Evolutionary conservation across 2,329 filamentous ascomycete species (phyloP).

Genomic region (Lizonia empirigonia): DNA sequence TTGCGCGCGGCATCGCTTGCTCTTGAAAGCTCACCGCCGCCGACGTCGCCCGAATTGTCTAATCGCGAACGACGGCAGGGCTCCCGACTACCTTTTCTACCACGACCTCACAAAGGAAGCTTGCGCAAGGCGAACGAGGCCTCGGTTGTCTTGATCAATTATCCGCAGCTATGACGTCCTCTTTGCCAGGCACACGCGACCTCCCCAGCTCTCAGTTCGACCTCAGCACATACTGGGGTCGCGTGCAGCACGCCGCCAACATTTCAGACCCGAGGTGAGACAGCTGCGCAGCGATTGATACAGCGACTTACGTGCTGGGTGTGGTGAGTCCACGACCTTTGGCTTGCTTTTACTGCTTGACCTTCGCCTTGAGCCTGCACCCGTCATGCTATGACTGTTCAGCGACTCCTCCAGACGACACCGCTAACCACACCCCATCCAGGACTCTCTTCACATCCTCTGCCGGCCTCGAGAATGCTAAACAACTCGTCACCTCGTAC

Average conservation of each 20-base stretch:
- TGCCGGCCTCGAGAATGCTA: constrained; percentile 82
- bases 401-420: neutral
- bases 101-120: neutral
- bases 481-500: constrained; percentile 79
- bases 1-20: constrained; percentile 1
- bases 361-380: neutral
- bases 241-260: constrained; percentile 85
- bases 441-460: constrained; percentile 86
- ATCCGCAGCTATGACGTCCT: constrained; percentile 61
- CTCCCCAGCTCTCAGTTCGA: constrained; percentile 92
- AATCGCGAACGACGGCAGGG: neutral
- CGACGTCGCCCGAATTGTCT: constrained; percentile 4
- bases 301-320: constrained; percentile 17
- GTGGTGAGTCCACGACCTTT: constrained; percentile 49
- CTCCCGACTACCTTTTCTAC: neutral
- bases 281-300: constrained; percentile 21
- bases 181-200: constrained; percentile 72
- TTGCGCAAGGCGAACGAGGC: constrained; percentile 1
- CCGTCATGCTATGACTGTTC: neutral
- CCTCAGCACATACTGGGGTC: constrained; percentile 90
- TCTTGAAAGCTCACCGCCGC: constrained; percentile 9
- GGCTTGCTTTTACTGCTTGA: constrained; percentile 14
- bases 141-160: neutral
- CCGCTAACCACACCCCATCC: constrained; percentile 26
- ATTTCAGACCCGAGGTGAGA: constrained; percentile 94